A percentile compares a stretch with the other conserved stretches of the same genome.
phyloP scores from a whole-genome alignment of 1,139 yeast species.

The Kurtzmaniella natalensis region DNA sequence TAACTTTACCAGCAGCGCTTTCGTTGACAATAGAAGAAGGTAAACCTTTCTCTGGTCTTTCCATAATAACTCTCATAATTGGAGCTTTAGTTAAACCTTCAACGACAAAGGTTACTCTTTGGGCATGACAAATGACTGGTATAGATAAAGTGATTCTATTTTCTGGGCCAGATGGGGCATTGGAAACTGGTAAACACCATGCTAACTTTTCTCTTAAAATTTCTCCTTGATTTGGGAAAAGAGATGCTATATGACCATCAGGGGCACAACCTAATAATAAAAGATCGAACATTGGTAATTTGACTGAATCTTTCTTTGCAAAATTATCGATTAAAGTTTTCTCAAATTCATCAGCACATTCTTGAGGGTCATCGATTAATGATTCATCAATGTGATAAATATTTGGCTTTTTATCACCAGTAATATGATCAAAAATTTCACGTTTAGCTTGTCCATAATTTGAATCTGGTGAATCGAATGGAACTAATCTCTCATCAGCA shows the following conservation, averaged over 20 bases:
- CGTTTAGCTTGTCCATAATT: constrained; percentile 88
- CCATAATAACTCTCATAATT: constrained; percentile 87
- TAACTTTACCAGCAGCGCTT: constrained; percentile 92
- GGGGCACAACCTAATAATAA: constrained; percentile 95
- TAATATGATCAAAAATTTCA: constrained; percentile 68
- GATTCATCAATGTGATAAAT: constrained; percentile 80
- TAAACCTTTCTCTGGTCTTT: constrained; percentile 93
- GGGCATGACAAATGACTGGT: constrained; percentile 94
- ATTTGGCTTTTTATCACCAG: constrained; percentile 53
- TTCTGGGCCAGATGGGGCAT: constrained; percentile 88
- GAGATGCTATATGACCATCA: constrained; percentile 95
- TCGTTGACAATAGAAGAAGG: constrained; percentile 94
- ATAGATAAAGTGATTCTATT: constrained; percentile 88
- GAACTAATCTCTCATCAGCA: constrained; percentile 95
- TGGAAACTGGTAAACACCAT: constrained; percentile 92
- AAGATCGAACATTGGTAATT: constrained; percentile 90
- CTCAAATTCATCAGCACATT: constrained; percentile 91
- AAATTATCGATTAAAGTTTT: constrained; percentile 79
- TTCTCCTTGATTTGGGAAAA: constrained; percentile 86
- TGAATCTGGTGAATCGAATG: constrained; percentile 76
- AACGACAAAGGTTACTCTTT: constrained; percentile 87
- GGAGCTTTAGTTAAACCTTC: constrained; percentile 97
- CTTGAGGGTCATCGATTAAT: constrained; percentile 79
- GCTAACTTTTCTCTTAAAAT: constrained; percentile 86
- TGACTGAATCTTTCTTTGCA: constrained; percentile 95